Percentiles rank a stretch among this genome's conserved stretches.
Conservation (phyloP, 31 red algal species). For the Odonthalia washingtoniensis region DNA sequence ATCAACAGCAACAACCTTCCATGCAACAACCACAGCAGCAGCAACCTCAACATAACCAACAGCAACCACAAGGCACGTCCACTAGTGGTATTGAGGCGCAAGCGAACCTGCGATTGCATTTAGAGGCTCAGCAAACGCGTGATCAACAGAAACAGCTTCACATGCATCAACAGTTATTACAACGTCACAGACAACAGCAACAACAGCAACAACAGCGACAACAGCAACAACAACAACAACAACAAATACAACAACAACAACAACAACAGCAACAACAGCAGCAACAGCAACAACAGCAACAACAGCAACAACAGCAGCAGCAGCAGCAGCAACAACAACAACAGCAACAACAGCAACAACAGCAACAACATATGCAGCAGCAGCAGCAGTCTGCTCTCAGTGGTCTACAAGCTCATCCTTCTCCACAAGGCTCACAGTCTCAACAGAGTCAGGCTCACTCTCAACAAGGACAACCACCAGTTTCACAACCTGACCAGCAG, state of each 20-base stretch:
- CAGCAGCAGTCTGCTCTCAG: neutral
- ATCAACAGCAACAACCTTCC: too few relatives aligned
- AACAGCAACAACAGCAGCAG: constrained; percentile 16
- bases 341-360: constrained; percentile 4
- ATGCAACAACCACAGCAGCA: too few relatives aligned
- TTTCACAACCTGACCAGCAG: too few relatives aligned
- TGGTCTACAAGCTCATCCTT: constrained; percentile 10
- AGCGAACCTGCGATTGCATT: too few relatives aligned
- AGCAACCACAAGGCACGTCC: too few relatives aligned
- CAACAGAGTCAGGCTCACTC: too few relatives aligned
- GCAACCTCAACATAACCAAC: too few relatives aligned
- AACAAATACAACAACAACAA: constrained; percentile 13
- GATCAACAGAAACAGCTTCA: too few relatives aligned
- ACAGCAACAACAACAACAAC: constrained; percentile 29
- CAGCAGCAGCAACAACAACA: constrained; percentile 27
- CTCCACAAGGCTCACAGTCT: too few relatives aligned
- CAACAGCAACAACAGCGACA: constrained; percentile 39
- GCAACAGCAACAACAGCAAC: constrained; percentile 24
- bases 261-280: constrained; percentile 37
- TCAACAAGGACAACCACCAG: too few relatives aligned
- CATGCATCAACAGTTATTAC: constrained; percentile 39
- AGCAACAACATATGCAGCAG: neutral
- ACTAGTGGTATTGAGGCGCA: too few relatives aligned
- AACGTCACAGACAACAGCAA: constrained; percentile 37
- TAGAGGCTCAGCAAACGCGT: too few relatives aligned